Evolutionary conservation across 352 stramenopile species (phyloP).

Genomic region (Pythium graminicola): DNA sequence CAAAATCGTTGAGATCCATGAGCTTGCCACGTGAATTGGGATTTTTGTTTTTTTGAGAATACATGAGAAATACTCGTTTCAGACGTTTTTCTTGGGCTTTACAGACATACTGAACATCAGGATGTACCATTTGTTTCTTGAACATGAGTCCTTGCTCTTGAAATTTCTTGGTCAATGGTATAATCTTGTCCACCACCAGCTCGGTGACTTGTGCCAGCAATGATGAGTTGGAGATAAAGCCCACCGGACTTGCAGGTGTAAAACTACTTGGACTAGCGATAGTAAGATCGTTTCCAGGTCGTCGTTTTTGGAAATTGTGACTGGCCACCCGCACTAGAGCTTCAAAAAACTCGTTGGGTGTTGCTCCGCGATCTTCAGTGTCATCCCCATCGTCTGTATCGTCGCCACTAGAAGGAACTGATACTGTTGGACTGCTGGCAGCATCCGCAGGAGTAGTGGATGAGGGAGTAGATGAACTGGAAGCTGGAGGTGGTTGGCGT

Average conservation of each 20-base stretch:
- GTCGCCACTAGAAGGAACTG: background rate
- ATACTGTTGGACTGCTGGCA: background rate
- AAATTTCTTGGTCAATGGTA: slow-evolving; percentile 70
- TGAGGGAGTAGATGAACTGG: background rate
- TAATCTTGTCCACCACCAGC: slow-evolving; percentile 55
- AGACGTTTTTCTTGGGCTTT: slow-evolving; percentile 73
- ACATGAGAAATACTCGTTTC: slow-evolving; percentile 63
- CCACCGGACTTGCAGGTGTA: slow-evolving; percentile 6
- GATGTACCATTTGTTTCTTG: slow-evolving; percentile 80
- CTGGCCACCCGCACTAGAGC: slow-evolving; percentile 59
- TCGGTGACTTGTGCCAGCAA: slow-evolving; percentile 46
- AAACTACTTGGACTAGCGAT: slow-evolving; percentile 5
- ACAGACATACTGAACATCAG: slow-evolving; percentile 68
- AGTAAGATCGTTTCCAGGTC: background rate
- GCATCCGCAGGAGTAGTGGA: slow-evolving; percentile 9
- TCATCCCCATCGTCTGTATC: slow-evolving; percentile 38
- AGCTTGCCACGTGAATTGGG: slow-evolving; percentile 58
- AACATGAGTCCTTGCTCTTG: slow-evolving; percentile 76
- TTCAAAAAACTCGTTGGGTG: slow-evolving; percentile 78
- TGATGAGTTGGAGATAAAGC: slow-evolving; percentile 2
- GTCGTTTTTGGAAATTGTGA: slow-evolving; percentile 50
- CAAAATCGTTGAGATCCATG: slow-evolving; percentile 67
- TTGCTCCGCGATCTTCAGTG: slow-evolving; percentile 49
- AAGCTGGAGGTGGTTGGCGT: slow-evolving; percentile 1
- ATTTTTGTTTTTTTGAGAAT: slow-evolving; percentile 75